Conservation (phyloP, 2,329 filamentous ascomycete genomes). For the Neurospora crassa region DNA sequence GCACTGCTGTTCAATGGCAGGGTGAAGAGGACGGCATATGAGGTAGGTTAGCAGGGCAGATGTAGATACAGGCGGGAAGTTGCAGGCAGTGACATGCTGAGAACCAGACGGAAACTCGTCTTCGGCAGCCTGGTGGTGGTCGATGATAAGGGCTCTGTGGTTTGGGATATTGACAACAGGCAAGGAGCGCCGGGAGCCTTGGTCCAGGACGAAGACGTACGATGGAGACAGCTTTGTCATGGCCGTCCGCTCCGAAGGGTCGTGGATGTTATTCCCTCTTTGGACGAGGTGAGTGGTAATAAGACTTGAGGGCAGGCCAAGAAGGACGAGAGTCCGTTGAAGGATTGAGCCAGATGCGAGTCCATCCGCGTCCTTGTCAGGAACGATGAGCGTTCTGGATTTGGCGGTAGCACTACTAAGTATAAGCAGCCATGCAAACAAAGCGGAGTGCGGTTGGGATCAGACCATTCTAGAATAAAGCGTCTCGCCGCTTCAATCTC, state of each 20-base stretch:
- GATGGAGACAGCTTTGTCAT: conserved; percentile 41
- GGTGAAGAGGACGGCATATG: conserved; percentile 48
- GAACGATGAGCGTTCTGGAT: conserved; percentile 49
- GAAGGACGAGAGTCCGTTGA: conserved; percentile 45
- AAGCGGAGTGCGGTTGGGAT: neutral
- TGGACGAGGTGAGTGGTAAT: conserved; percentile 49
- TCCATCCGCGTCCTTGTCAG: conserved; percentile 62
- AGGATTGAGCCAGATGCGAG: conserved; percentile 55
- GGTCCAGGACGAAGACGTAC: conserved; percentile 56
- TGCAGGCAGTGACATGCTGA: conserved; percentile 50
- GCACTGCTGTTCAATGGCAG: conserved; percentile 34
- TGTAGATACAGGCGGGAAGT: conserved; percentile 56
- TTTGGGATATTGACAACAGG: conserved; percentile 38
- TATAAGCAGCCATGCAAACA: neutral
- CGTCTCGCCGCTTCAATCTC: conserved; percentile 45
- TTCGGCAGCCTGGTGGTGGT: conserved; percentile 49
- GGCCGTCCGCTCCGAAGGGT: conserved; percentile 37
- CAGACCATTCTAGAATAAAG: conserved; percentile 50
- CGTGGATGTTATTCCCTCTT: conserved; percentile 51
- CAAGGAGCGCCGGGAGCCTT: conserved; percentile 47
- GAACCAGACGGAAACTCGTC: conserved; percentile 47
- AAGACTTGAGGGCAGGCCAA: conserved; percentile 43
- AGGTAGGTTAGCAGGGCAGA: conserved; percentile 54
- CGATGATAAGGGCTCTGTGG: conserved; percentile 49
- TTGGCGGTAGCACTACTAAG: conserved; percentile 36